A percentile compares a stretch with the other conserved stretches of the same genome.
These are phyloP conservation scores for Monosporozyma solicola DNA, from an alignment of 805 yeast species.

Conservation along the genomic window DNA sequence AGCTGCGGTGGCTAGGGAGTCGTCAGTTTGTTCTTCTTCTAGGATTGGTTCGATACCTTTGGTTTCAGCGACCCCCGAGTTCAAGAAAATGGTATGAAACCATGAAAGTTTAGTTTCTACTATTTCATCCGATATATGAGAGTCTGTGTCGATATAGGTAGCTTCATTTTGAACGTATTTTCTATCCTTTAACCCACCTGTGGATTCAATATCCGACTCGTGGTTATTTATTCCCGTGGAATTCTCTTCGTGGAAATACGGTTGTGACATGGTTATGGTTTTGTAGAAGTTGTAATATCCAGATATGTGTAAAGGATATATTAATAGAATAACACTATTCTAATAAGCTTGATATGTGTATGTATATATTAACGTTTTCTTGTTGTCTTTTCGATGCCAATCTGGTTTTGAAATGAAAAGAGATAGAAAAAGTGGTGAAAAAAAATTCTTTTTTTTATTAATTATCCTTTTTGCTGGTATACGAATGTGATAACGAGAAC, in stretches of 20 bases:
- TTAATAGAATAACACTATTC: too few relatives aligned
- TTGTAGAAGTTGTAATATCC: too few relatives aligned
- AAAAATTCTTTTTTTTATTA: too few relatives aligned
- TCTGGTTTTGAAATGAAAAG: too few relatives aligned
- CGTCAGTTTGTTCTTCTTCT: slow-evolving; percentile 67
- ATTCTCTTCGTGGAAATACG: neutral
- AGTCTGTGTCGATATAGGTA: slow-evolving; percentile 3
- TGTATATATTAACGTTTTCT: too few relatives aligned
- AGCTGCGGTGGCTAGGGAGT: slow-evolving; percentile 59
- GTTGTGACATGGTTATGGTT: neutral
- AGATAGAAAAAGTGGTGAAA: too few relatives aligned
- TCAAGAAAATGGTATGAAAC: slow-evolving; percentile 19
- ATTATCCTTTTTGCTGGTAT: too few relatives aligned
- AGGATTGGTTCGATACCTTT: slow-evolving; percentile 77
- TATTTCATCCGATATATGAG: slow-evolving; percentile 5
- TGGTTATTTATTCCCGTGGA: neutral
- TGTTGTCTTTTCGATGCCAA: too few relatives aligned
- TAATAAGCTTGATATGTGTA: too few relatives aligned
- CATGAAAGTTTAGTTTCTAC: slow-evolving; percentile 13
- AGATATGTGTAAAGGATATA: neutral
- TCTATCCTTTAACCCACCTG: neutral
- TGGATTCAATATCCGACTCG: neutral
- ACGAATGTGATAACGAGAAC: too few relatives aligned
- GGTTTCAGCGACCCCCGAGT: slow-evolving; percentile 40
- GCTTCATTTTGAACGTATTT: neutral